phyloP scores from a whole-genome alignment of 257 asterid genomes.

The Lycium barbarum region DNA sequence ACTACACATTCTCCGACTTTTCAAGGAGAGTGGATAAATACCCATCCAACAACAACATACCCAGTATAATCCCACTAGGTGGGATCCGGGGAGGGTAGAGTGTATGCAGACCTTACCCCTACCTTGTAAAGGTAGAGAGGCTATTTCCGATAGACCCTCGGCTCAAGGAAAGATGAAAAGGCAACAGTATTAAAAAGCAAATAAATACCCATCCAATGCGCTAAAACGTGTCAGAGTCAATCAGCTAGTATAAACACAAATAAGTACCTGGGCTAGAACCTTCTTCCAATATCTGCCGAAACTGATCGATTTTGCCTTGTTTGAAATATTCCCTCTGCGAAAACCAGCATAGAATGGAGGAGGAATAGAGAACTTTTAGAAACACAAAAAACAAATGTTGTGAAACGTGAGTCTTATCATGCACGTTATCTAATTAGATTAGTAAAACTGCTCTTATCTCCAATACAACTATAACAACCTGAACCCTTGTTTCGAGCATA shows the following conservation, averaged over 20 bases:
- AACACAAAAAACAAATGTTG: background rate
- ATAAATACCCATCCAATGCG: background rate
- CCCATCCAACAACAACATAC: background rate
- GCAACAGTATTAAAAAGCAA: no score
- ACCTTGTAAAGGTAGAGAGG: no score
- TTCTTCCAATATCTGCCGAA: conserved; percentile 95
- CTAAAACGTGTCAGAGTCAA: conserved; percentile 3
- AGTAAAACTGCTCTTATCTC: background rate
- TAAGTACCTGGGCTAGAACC: conserved; percentile 94
- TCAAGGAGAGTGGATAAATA: background rate
- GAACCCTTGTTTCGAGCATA: no score
- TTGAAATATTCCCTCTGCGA: conserved; percentile 98
- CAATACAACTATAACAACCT: background rate
- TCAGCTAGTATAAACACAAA: conserved; percentile 22
- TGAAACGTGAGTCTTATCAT: background rate
- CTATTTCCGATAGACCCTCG: no score
- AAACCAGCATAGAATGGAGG: conserved; percentile 21
- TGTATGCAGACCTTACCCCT: no score
- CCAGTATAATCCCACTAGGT: no score
- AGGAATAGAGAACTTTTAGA: background rate
- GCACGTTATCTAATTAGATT: background rate
- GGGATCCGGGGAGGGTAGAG: no score
- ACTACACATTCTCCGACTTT: background rate
- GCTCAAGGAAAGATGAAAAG: no score
- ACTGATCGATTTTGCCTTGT: conserved; percentile 92